Evolutionary conservation across 208 protist genomes (phyloP), one percentile per base, ranked within the genome.

Genomic region (Crithidia mellificae): DNA sequence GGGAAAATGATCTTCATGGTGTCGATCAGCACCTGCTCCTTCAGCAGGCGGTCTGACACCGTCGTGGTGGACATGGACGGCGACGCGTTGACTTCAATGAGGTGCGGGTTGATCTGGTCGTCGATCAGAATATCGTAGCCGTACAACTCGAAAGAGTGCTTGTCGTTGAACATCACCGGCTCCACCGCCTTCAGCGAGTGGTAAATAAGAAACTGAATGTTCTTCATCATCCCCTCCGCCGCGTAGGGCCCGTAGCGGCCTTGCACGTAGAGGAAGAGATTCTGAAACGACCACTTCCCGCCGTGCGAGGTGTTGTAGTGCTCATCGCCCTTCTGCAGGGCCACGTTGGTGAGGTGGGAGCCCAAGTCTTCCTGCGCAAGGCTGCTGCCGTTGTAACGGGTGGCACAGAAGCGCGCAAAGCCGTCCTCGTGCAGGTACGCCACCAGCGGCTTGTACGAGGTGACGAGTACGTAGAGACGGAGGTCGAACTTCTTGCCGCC

Each of bases 91-190:
- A 99, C 97, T 71, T 99, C 98, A 59, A 99, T 95, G 1, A 99
- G 75, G 85, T 98, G 98, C 7, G 98, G 98, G 38, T 97, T 87
- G 9, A 99, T 77, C 6, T 84, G 58, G n/a, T 84, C 84, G 70
- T 99, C 98, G 43, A 99, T 89, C 22, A 99, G 81, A 9, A 99
- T 84, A 78, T 99, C 98, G 63, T 98, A 99, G 20, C 98, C 98
- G 82, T 98, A 99, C 19, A 97, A 68, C 75, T 99, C 98, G 84
- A 99, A 99, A 66, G 92, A 98, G 72, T 97, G 88, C 61, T 84
- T 86, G 72, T 98, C 97, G 59, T 98, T 97, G 63, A 97, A 97
- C 54, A 99, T 95, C 6, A 97, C 82, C 49, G 78, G 64, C 61
- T 97, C 90, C 74, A 95, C 86, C 14, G 94, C 89, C 58, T 84